Evolutionary conservation across 108 stramenopile species (phyloP).

Genomic region (Aureococcus anophagefferens): DNA sequence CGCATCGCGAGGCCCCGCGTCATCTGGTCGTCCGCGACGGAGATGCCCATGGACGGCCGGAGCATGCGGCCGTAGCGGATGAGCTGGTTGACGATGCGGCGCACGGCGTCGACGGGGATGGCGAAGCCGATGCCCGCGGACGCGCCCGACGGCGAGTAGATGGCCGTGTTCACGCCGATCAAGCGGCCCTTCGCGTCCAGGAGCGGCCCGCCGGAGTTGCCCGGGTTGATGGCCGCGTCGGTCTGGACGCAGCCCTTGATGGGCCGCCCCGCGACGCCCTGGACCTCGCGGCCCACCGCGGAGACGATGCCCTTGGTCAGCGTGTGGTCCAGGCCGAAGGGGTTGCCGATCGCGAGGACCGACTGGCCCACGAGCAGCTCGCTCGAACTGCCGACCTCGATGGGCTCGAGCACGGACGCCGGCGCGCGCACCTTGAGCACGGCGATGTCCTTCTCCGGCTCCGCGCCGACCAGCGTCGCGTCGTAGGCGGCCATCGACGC

Average conservation of each 20-base stretch:
- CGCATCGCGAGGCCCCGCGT: conserved; percentile 40
- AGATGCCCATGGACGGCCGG: conserved; percentile 68
- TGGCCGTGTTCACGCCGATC: conserved; percentile 83
- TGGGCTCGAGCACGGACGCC: conserved; percentile 27
- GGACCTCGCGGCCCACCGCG: conserved; percentile 69
- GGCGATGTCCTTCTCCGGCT: conserved; percentile 41
- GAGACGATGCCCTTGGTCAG: conserved; percentile 73
- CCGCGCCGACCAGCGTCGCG: conserved; percentile 22
- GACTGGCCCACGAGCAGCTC: conserved; percentile 70
- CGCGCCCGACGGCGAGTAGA: conserved; percentile 55
- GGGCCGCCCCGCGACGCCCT: conserved; percentile 48
- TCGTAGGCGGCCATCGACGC: conserved; percentile 21
- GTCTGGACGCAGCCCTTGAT: conserved; percentile 76
- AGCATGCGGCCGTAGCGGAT: conserved; percentile 61
- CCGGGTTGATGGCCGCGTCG: conserved; percentile 88
- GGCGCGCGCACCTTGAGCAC: conserved; percentile 36
- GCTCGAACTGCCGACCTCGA: conserved; percentile 59
- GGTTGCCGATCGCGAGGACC: conserved; percentile 81
- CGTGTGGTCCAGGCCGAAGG: conserved; percentile 69
- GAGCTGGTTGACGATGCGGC: conserved; percentile 60
- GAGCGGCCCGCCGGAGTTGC: conserved; percentile 71
- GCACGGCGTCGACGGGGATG: conserved; percentile 57
- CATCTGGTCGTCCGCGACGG: conserved; percentile 52
- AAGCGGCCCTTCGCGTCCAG: conserved; percentile 65
- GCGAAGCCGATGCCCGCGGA: conserved; percentile 73